Conservation (phyloP, 257 asterid species). For the Nicotiana sylvestris region DNA sequence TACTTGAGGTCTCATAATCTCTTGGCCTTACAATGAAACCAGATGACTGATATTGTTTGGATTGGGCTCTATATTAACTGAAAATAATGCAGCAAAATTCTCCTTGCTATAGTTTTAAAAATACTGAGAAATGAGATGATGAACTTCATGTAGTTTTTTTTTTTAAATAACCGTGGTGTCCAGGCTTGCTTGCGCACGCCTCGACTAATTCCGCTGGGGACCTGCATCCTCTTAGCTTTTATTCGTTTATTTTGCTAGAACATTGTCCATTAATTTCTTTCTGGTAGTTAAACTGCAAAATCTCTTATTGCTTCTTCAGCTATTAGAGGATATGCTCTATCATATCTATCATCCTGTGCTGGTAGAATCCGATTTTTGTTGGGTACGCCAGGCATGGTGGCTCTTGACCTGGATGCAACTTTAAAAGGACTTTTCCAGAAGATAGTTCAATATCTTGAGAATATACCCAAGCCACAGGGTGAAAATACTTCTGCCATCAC, state of each 20-base stretch:
- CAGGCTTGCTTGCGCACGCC: no score
- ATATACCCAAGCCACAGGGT: slow-evolving; percentile 90
- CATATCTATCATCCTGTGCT: slow-evolving; percentile 93
- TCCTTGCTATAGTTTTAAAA: background rate
- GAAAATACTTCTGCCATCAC: slow-evolving; percentile 82
- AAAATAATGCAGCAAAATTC: background rate
- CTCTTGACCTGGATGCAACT: slow-evolving; percentile 89
- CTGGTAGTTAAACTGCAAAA: slow-evolving; percentile 11
- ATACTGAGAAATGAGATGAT: background rate
- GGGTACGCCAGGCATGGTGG: slow-evolving; percentile 99
- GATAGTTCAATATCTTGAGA: slow-evolving; percentile 92
- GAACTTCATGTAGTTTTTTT: background rate
- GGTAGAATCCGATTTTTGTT: slow-evolving; percentile 96
- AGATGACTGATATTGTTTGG: background rate
- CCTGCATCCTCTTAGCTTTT: background rate
- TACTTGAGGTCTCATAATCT: no score
- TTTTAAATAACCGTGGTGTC: no score
- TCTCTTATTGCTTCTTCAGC: slow-evolving; percentile 50
- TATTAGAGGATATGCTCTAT: slow-evolving; percentile 94
- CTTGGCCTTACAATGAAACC: no score
- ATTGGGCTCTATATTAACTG: background rate
- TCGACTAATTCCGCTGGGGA: no score
- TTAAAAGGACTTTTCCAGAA: slow-evolving; percentile 85
- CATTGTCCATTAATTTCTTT: background rate
- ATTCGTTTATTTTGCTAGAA: background rate